These are phyloP conservation scores for Suillus subluteus DNA, from an alignment of 768 basidiomycete genomes.

Conservation along the genomic window DNA sequence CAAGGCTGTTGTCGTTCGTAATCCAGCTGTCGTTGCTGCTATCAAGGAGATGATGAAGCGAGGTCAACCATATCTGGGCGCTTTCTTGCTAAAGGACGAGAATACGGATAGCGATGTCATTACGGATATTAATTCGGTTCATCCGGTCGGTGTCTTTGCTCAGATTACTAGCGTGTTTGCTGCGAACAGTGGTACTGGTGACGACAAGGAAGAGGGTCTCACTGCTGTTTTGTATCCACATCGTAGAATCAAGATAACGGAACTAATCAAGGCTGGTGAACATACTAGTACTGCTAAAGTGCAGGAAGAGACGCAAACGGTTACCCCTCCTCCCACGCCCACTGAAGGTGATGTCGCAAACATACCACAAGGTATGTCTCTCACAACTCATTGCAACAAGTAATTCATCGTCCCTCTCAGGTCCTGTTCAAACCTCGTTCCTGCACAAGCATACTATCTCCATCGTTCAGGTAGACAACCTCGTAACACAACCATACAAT, in stretches of 20 bases:
- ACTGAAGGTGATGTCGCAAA: slow-evolving; percentile 27
- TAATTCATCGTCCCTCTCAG: slow-evolving; percentile 31
- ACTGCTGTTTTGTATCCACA: slow-evolving; percentile 96
- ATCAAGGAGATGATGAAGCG: slow-evolving; percentile 97
- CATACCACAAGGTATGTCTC: slow-evolving; percentile 26
- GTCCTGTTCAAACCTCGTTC: slow-evolving; percentile 82
- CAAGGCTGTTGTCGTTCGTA: slow-evolving; percentile 93
- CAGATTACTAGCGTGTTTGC: slow-evolving; percentile 95
- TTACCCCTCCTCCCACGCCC: slow-evolving; percentile 47
- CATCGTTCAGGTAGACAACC: slow-evolving; percentile 86
- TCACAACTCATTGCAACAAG: neutral
- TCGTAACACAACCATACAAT: slow-evolving; percentile 79
- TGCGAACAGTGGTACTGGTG: slow-evolving; percentile 52
- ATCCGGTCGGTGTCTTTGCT: slow-evolving; percentile 93
- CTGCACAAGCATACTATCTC: slow-evolving; percentile 82
- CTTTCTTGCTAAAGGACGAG: slow-evolving; percentile 94
- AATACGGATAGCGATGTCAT: slow-evolving; percentile 92
- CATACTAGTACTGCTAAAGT: slow-evolving; percentile 37
- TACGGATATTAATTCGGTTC: slow-evolving; percentile 83
- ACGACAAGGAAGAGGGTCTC: slow-evolving; percentile 83
- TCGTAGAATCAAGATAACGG: slow-evolving; percentile 84
- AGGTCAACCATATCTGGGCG: slow-evolving; percentile 96
- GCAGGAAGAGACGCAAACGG: slow-evolving; percentile 45
- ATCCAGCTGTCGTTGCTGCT: slow-evolving; percentile 88
- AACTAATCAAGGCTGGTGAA: slow-evolving; percentile 74